Conservation (phyloP, 192 early-diverging fungal species). For the Dimargaris cristalligena region DNA sequence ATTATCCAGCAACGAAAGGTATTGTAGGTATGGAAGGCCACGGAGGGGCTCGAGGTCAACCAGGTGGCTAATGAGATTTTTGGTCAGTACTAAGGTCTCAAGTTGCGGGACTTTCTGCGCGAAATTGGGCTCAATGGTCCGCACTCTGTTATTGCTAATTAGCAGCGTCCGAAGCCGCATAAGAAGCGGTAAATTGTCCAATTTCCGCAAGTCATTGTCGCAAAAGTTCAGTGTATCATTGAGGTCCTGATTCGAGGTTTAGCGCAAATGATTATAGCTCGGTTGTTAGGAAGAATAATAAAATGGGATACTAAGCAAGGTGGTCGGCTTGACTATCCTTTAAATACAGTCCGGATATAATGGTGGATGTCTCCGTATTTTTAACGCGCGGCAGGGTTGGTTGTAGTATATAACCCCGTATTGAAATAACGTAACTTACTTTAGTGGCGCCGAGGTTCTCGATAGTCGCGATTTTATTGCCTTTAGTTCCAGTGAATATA, state of each 20-base stretch:
- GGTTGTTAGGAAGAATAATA: too few species aligned
- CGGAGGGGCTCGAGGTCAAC: slow-evolving; percentile 67
- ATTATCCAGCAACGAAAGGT: slow-evolving; percentile 72
- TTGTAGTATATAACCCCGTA: too few species aligned
- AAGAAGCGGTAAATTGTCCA: slow-evolving; percentile 81
- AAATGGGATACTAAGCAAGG: too few species aligned
- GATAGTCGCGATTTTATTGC: slow-evolving; percentile 70
- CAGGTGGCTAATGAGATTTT: slow-evolving; percentile 71
- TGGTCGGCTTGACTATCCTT: too few species aligned
- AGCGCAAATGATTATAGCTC: too few species aligned
- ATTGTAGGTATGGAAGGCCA: slow-evolving; percentile 25
- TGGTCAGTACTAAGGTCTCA: slow-evolving; percentile 62
- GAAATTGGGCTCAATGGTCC: slow-evolving; percentile 51
- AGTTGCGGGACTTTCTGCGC: slow-evolving; percentile 57
- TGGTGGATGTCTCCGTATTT: too few species aligned
- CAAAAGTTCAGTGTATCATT: slow-evolving; percentile 89
- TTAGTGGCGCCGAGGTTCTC: slow-evolving; percentile 93
- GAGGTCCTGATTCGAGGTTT: too few species aligned
- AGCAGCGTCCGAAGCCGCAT: slow-evolving; percentile 55
- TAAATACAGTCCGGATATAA: too few species aligned
- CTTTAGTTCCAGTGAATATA: too few species aligned
- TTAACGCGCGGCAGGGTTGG: too few species aligned
- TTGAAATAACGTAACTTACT: slow-evolving; percentile 23
- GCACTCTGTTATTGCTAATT: slow-evolving; percentile 78
- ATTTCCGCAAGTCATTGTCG: slow-evolving; percentile 69